These are phyloP conservation scores for Apiotrichum siamense DNA, from an alignment of 1,284 basidiomycete genomes.

Conservation along the genomic window DNA sequence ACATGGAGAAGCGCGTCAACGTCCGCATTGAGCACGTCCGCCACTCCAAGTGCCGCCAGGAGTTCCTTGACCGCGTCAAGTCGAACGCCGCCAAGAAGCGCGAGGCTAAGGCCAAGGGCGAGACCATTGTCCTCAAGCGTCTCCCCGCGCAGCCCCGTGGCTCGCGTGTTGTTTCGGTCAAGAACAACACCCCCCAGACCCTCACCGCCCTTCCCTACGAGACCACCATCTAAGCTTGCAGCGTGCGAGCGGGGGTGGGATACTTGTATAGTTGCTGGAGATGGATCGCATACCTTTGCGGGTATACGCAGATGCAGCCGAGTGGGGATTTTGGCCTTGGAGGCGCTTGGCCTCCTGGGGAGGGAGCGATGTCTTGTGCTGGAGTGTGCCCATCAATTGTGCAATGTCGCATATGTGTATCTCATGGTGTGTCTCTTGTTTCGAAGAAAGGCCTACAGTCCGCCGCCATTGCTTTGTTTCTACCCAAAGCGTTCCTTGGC, in stretches of 20 bases:
- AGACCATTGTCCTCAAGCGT: slow-evolving; percentile 80
- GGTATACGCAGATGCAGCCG: not conserved
- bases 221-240: slow-evolving; percentile 45
- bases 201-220: slow-evolving; percentile 76
- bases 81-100: slow-evolving; percentile 78
- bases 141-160: slow-evolving; percentile 78
- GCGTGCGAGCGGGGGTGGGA: slow-evolving; percentile 11
- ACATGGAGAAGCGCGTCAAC: slow-evolving; percentile 99
- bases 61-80: slow-evolving; percentile 96
- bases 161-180: slow-evolving; percentile 66
- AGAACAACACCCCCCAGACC: slow-evolving; percentile 83
- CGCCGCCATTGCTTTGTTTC: too few species aligned
- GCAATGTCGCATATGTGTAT: too few species aligned
- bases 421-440: too few species aligned
- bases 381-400: too few species aligned
- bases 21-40: slow-evolving; percentile 95
- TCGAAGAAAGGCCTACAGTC: too few species aligned
- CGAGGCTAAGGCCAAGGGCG: slow-evolving; percentile 85
- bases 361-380: too few species aligned
- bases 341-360: too few species aligned
- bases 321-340: too few species aligned
- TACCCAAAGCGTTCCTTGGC: slow-evolving; percentile 38
- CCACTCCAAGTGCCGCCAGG: slow-evolving; percentile 98
- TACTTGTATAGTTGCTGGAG: slow-evolving; percentile 42
- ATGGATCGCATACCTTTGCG: slow-evolving; percentile 32